A percentile compares a stretch with the other conserved stretches of the same genome.
These are phyloP conservation scores for Vaccinium darrowii DNA, from an alignment of 148 eudicot genomes.

Conservation along the genomic window DNA sequence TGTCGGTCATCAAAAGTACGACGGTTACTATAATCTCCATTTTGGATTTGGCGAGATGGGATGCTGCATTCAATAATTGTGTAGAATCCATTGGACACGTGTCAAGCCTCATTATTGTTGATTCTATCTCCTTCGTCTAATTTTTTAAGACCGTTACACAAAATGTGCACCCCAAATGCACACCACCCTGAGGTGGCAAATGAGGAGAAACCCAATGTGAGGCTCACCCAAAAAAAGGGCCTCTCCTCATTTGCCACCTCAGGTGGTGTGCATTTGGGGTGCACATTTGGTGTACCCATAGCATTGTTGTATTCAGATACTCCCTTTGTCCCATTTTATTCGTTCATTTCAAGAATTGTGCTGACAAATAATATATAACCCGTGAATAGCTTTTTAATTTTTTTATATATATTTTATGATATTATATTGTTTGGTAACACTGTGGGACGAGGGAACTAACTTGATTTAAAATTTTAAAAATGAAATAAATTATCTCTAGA, in stretches of 20 bases:
- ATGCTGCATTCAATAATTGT: neutral
- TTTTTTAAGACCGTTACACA: neutral
- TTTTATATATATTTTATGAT: neutral
- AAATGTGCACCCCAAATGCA: too few relatives aligned
- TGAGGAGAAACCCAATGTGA: too few relatives aligned
- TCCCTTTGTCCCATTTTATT: neutral
- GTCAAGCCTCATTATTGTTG: neutral
- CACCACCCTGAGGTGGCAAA: too few relatives aligned
- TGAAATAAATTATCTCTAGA: neutral
- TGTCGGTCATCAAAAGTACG: neutral
- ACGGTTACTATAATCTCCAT: conserved; percentile 9
- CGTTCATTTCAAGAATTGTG: neutral
- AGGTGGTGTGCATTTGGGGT: too few relatives aligned
- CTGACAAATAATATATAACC: neutral
- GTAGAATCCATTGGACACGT: neutral
- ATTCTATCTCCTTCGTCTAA: neutral
- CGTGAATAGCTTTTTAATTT: neutral
- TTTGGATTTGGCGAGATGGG: neutral
- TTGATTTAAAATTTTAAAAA: neutral
- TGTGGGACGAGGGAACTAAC: neutral
- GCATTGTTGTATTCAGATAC: neutral
- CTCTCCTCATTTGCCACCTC: too few relatives aligned
- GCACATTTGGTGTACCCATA: too few relatives aligned
- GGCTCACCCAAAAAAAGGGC: too few relatives aligned
- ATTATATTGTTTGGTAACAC: neutral